Evolutionary conservation across 768 basidiomycete species (phyloP).

Genomic region (Suillus americanus): DNA sequence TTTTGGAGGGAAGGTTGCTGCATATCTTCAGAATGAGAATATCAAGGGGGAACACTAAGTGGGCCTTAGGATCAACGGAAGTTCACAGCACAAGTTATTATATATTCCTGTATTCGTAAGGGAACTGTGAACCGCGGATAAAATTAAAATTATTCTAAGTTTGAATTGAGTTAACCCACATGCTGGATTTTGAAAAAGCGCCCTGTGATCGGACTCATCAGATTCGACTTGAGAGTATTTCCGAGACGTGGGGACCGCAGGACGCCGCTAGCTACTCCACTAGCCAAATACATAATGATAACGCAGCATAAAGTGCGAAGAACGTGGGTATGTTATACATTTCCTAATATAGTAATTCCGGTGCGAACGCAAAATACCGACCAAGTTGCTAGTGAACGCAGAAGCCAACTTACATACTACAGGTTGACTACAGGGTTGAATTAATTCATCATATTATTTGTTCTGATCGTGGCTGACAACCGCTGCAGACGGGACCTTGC

Average conservation of each 20-base stretch:
- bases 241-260: constrained; percentile 15
- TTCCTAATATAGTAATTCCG: constrained; percentile 7
- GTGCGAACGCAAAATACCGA: constrained; percentile 1
- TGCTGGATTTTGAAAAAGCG: constrained; percentile 14
- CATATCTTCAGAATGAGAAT: constrained; percentile 40
- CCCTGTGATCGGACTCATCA: constrained; percentile 23
- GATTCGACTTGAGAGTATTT: constrained; percentile 15
- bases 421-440: not conserved
- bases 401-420: not conserved
- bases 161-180: constrained; percentile 53
- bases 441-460: not conserved
- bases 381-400: not conserved
- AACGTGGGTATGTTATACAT: constrained; percentile 2
- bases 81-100: constrained; percentile 32
- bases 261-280: constrained; percentile 10
- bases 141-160: constrained; percentile 49
- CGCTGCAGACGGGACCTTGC: not conserved
- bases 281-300: constrained; percentile 1
- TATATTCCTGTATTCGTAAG: constrained; percentile 32
- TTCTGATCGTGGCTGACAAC: not conserved
- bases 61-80: constrained; percentile 28
- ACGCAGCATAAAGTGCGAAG: constrained; percentile 7
- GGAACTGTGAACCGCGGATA: constrained; percentile 19
- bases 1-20: constrained; percentile 75
- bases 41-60: constrained; percentile 20